Evolutionary conservation across 441 rosid species (phyloP).

Genomic region (Jatropha podagrica): DNA sequence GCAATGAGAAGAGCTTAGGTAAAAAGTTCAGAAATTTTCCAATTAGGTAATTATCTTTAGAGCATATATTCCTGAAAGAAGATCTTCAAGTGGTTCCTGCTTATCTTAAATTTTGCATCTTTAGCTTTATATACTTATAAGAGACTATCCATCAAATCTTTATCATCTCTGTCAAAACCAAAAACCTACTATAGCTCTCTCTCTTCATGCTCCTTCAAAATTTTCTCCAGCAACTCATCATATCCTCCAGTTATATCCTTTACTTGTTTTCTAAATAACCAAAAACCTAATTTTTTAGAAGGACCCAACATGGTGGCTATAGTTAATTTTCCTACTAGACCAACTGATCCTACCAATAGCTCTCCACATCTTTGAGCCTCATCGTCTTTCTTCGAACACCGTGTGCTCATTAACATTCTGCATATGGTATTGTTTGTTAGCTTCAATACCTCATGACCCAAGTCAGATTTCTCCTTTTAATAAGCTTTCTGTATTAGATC

Average conservation of each 20-base stretch:
- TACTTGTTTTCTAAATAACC: constrained; percentile 30
- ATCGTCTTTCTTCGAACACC: constrained; percentile 36
- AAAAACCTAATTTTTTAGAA: constrained; percentile 31
- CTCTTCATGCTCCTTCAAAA: constrained; percentile 45
- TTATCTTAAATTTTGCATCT: constrained; percentile 32
- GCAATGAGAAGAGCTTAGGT: constrained; percentile 1
- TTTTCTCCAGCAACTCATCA: constrained; percentile 42
- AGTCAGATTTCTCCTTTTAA: constrained; percentile 6
- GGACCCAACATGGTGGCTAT: constrained; percentile 28
- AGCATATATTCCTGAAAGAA: constrained; percentile 34
- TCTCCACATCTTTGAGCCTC: constrained; percentile 38
- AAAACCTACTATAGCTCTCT: constrained; percentile 27
- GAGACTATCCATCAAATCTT: constrained; percentile 46
- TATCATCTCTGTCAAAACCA: background rate
- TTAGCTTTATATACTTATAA: constrained; percentile 30
- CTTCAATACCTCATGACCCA: constrained; percentile 18
- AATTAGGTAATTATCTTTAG: background rate
- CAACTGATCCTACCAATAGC: constrained; percentile 27
- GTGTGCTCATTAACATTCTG: constrained; percentile 34
- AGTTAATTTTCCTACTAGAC: constrained; percentile 23
- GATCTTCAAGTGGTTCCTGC: constrained; percentile 34
- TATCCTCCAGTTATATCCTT: constrained; percentile 27
- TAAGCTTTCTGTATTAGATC: constrained; percentile 13
- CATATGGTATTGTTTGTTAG: constrained; percentile 17
- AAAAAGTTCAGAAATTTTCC: too few relatives aligned